Base-by-base conservation (phyloP, 192 early-diverging fungal species). In the Geosiphon pyriformis region DNA sequence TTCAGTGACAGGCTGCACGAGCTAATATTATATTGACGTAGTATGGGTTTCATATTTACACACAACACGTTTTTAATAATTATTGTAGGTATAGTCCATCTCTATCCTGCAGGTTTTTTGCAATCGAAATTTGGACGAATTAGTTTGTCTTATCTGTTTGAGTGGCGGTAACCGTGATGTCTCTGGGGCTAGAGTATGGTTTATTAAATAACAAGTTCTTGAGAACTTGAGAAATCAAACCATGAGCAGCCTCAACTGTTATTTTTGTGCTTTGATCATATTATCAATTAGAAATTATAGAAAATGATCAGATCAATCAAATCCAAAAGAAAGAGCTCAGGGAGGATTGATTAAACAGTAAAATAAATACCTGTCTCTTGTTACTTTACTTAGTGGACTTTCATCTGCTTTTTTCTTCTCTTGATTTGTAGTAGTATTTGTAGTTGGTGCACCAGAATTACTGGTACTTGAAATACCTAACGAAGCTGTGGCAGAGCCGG, bases 131-230 rank as follows among this genome's bases (percentile, higher is more conserved):
- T n/a, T n/a, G n/a, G n/a, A n/a, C n/a, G n/a, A n/a, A n/a, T n/a
- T n/a, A n/a, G n/a, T n/a, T n/a, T n/a, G n/a, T n/a, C n/a, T n/a
- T n/a, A n/a, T n/a, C n/a, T n/a, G n/a, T n/a, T n/a, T n/a, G n/a
- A n/a, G n/a, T n/a, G n/a, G n/a, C n/a, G n/a, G n/a, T n/a, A n/a
- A n/a, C n/a, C n/a, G n/a, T n/a, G n/a, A n/a, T n/a, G n/a, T n/a
- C n/a, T n/a, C n/a, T n/a, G n/a, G n/a, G n/a, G n/a, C n/a, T 42
- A 42, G 35, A 3, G 22, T 67, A 46, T 46, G 52, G 4, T 48
- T 71, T 79, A 61, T 90, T 94, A 72, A 94, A 94, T 23, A 94
- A 66, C 10, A 87, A 67, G 60, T 90, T 79, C 65, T 94, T 94
- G n/a, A 94, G 71, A 4, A 94, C 87, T 67, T 94, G 93, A 6